Base-by-base conservation (phyloP, 2,329 filamentous ascomycete species). In the Sarocladium brachiariae region DNA sequence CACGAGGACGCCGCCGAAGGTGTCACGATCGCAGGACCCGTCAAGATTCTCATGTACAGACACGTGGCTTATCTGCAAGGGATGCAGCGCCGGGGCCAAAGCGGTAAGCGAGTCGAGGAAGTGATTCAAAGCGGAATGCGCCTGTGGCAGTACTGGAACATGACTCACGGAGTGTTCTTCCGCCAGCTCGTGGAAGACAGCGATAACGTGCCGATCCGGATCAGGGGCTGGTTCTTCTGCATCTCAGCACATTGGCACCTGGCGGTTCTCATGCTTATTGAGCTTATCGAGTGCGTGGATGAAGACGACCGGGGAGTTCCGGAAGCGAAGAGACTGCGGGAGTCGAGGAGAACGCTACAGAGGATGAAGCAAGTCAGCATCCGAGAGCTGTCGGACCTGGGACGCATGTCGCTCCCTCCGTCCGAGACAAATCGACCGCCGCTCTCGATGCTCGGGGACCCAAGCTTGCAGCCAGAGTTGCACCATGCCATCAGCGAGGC, bases 181-280 rank as follows among this genome's bases (percentile, higher is more conserved):
- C 60, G 66, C 14, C 75, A 79, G 52, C 72, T 78, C 34, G 64
- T 78, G 11, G 62, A 68, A 2, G 63, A 76, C 52, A 77, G 79
- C 52, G 67, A 74, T 27, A 57, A 61, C 1, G 68, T 82, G 1
- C 76, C 77, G 1, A 58, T 72, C 10, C 74, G 74, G 13, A 71
- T 82, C 4, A 77, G 79, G 57, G 78, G 77, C 37, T 83, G 79
- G 79, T 81, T 80, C 53, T 70, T 80, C 13, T 75, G 78, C 49
- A 70, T 83, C 21, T 66, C 72, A 0, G 75, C 74, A 0, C 80
- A 82, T 55, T 83, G 78, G 73, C 75, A 81, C 54, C 71, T 81
- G 2, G 79, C 72, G 2, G 70, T 71, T 0, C 69, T 83, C 37
- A 65, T 81, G 21, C 63, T 82, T 4, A 75, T 77, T 30, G 78